Conservation (phyloP, 73 alveolate genomes). For the Breviolum minutum region DNA sequence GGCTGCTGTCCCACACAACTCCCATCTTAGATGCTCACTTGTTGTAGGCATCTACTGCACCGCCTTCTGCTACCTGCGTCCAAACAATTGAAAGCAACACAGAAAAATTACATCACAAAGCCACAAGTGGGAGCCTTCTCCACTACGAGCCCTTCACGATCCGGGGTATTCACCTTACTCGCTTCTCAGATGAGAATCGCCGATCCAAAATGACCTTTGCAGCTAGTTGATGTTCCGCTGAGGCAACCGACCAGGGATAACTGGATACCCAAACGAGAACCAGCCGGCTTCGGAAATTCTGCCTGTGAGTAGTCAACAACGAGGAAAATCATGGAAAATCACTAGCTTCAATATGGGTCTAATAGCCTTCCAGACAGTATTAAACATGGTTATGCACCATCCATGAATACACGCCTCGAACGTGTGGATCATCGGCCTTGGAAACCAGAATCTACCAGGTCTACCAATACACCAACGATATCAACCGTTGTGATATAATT, state of each 20-base stretch:
- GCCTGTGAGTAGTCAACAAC: slow-evolving; percentile 4
- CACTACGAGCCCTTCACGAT: slow-evolving; percentile 65
- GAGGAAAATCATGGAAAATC: background rate
- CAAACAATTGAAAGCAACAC: background rate
- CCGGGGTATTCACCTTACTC: slow-evolving; percentile 51
- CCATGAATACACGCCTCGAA: slow-evolving; percentile 85
- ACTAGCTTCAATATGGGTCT: background rate
- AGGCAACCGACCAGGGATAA: slow-evolving; percentile 26
- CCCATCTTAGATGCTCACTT: background rate
- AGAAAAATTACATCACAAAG: too few species aligned
- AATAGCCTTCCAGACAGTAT: background rate
- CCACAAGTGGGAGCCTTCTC: slow-evolving; percentile 7
- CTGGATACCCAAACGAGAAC: slow-evolving; percentile 70
- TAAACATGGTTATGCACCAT: background rate
- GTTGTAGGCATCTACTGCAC: slow-evolving; percentile 93
- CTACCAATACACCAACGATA: background rate
- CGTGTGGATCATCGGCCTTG: slow-evolving; percentile 75
- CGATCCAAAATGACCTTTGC: background rate
- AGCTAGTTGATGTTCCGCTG: background rate
- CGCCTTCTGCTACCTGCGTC: slow-evolving; percentile 83
- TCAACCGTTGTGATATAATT: background rate
- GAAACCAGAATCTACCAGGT: background rate
- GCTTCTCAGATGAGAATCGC: too few species aligned
- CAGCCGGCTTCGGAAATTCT: slow-evolving; percentile 83
- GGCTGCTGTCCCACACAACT: too few species aligned